Evolutionary conservation across 202 grass and related monocot genomes (phyloP), one percentile per base, ranked within the genome.

Genomic region (Alloteropsis angusta): DNA sequence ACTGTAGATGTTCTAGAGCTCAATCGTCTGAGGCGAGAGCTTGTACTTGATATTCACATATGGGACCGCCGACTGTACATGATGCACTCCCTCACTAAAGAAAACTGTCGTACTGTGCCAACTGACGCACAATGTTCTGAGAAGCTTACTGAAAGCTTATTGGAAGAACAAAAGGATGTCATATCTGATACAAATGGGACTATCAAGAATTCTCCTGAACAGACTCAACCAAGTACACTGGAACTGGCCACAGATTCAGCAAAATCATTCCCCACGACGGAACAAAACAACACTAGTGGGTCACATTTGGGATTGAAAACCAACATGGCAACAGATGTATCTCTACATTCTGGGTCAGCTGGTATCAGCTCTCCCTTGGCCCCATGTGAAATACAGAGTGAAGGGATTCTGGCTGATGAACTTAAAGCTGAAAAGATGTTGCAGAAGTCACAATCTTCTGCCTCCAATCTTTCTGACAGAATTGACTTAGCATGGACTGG

Each of bases 401-500:
- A 81, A 65, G 83, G 45, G 68, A 28, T 76, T 34, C 36, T 79
- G n/a, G 68, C 19, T 64, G 72, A 66, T 80, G 78, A 88, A 81
- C 55, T 78, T 80, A 80, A 52, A 26, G 34, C 69, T 60, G 80
- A 86, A 58, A 85, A 75, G 36, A 70, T 37, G 60, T 85, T 82
- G 75, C 85, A 92, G 60, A 87, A 73, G 46, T 65, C 82, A 53
- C 41, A 77, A 60, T 86, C 89, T 70, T 81, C 86, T 77, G 69
- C 65, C 39, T 92, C 94, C 54, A 82, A 85, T 88, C 87, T 95
- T 74, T 99, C 92, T 87, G 90, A 99, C 28, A 90, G 70, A 85
- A 99, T 99, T 79, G 92, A 95, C 80, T 83, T 95, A 79, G 91
- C 91, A 52, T 98, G 95, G 95, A 98, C 83, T 37, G 96, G 92